Base-by-base conservation (phyloP, 306 rosid genomes). In the Vigna unguiculata region DNA sequence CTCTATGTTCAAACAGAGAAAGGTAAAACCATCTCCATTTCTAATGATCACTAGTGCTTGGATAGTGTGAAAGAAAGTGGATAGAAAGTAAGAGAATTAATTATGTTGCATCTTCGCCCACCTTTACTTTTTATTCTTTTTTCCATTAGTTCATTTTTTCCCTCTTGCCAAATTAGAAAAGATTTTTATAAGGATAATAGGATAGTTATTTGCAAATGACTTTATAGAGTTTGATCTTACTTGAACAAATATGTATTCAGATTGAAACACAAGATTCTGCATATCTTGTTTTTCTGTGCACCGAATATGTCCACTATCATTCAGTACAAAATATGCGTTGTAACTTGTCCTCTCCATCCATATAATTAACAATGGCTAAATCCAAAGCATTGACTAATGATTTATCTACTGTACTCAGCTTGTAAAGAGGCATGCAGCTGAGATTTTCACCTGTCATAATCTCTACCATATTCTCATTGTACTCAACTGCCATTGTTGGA, bases 1-100 rank as follows among this genome's bases (percentile, higher is more conserved):
- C 89, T 90, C 96, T 30, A 92, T 92, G 96, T 92, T 90, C 85
- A 89, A 88, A 66, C 97, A 92, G 83, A 88, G 90, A 78, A 90
- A 87, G 93, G 96, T 92, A 85, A 4, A 28, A 48, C 25, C 58
- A 72, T 21, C 60, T 53, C 49, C 58, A 32, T 36, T 66, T 71
- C 62, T 67, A 24, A 67, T 67, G 16, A 2, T 54, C 71, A 30
- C 25, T 32, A 7, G 2, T 6, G 40, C 7, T 34, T 34, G 40
- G 40, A 34, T 34, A 2, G 40, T 34, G 40, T 34, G 40, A 34
- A 34, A 34, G 40, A 34, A 34, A 34, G 40, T 34, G 40, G 6
- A 34, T 32, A 32, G 36, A 32, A 32, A 32, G 36, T 1, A 30
- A 4, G 5, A 30, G 3, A 30, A 30, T 30, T 5, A 30, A 30